Evolutionary conservation across 163 green algal genomes (phyloP), one percentile per base, ranked within the genome.

Genomic region (Scenedesmus sp.): DNA sequence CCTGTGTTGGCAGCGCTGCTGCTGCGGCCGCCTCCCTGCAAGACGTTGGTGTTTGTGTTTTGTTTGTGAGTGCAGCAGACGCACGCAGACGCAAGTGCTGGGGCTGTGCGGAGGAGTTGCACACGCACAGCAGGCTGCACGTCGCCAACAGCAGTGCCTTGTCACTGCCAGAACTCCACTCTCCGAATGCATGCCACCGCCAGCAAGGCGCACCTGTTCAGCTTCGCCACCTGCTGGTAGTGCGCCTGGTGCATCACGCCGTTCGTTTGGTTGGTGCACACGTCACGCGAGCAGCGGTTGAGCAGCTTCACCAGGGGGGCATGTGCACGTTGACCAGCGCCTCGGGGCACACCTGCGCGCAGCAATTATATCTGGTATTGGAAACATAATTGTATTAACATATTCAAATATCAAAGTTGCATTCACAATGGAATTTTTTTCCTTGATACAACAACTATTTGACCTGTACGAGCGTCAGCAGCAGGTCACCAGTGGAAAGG

Each of bases 261-360:
- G 22, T 70, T 80, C 81, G 82, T 65, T 3, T 44, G 68, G 18
- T 51, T 89, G 18, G 65, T 72, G 51, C 70, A 82, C 49, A 90
- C 85, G 13, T 90, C 85, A 24, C 85, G 70, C 33, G 85, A 79
- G 70, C 84, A 89, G 30, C 72, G 33, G 86, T 94, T 93, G 37
- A 93, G 83, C 81, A 94, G 81, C 88, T 94, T 95, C 37, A 95
- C 94, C 56, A 97, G 83, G 85, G 56, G 10, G 88, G 51, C 83
- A 97, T 80, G 70, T 94, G 93, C n/a, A 81, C 59, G 72, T 92
- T 90, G 18, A 96, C 84, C 59, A 91, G 92, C 42, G 61, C 59
- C 46, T 56, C 46, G 46, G 46, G 46, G 46, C 46, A 56, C 46
- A 56, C 46, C 46, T 56, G 46, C 46, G 46, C 46, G 46, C n/a